These are phyloP conservation scores for Trypanosoma cruzi DNA, from an alignment of 208 protist species.

Conservation along the genomic window DNA sequence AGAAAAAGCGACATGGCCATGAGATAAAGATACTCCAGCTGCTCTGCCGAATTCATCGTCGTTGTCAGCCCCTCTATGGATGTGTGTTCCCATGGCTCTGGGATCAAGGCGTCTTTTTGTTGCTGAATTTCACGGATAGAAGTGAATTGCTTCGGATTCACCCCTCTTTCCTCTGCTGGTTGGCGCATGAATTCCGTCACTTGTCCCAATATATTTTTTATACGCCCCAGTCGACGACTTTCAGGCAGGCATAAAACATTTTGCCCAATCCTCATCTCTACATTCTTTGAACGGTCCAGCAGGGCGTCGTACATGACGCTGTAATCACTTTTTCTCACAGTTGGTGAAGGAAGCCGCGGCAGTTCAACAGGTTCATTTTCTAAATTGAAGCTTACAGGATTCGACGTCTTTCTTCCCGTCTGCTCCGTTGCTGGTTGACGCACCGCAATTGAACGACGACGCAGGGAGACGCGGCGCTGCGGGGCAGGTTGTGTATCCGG, in stretches of 20 bases:
- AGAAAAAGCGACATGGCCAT: slow-evolving; percentile 47
- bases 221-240: slow-evolving; percentile 12
- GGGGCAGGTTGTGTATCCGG: not conserved
- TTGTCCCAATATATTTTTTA: slow-evolving; percentile 7
- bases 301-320: slow-evolving; percentile 49
- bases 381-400: not conserved
- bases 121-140: slow-evolving; percentile 35
- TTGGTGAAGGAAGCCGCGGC: slow-evolving; percentile 7
- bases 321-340: slow-evolving; percentile 21
- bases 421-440: slow-evolving; percentile 9
- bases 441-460: slow-evolving; percentile 1
- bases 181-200: slow-evolving; percentile 5
- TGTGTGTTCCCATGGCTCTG: slow-evolving; percentile 54
- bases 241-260: slow-evolving; percentile 21
- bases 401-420: not conserved
- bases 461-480: slow-evolving; percentile 5
- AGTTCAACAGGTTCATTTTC: slow-evolving; percentile 8
- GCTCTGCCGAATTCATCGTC: slow-evolving; percentile 2
- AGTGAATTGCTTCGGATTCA: not conserved
- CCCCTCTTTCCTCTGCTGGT: not conserved
- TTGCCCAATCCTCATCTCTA: slow-evolving; percentile 27
- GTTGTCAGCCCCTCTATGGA: not conserved
- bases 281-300: slow-evolving; percentile 17
- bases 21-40: slow-evolving; percentile 16
- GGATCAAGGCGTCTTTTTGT: slow-evolving; percentile 46